phyloP scores from a whole-genome alignment of 139 green algal genomes.

The Choricystis sp. region DNA sequence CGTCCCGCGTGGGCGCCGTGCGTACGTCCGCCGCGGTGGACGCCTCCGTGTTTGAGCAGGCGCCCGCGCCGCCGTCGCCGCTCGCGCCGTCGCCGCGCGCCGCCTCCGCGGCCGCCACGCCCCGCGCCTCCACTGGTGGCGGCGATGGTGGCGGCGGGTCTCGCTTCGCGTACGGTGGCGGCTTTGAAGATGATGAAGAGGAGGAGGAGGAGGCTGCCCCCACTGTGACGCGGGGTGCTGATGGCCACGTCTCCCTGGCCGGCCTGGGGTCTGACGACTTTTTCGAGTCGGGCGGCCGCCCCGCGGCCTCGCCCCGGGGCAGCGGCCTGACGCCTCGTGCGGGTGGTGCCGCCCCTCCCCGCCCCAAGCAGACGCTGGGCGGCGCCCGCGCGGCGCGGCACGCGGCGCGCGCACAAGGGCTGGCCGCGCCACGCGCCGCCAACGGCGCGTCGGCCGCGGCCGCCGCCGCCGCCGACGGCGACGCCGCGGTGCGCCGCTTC shows the following conservation, averaged over 20 bases:
- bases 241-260: constrained; percentile 59
- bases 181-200: not conserved
- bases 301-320: not conserved
- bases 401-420: too few relatives aligned
- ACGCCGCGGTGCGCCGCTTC: constrained; percentile 52
- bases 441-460: constrained; percentile 9
- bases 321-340: not conserved
- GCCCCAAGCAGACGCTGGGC: not conserved
- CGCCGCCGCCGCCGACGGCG: not conserved
- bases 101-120: not conserved
- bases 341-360: not conserved
- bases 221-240: constrained; percentile 46
- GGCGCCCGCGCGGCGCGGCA: not conserved
- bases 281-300: constrained; percentile 30
- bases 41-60: constrained; percentile 63
- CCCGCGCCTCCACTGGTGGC: not conserved
- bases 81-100: not conserved
- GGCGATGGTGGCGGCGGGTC: not conserved
- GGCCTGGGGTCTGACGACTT: constrained; percentile 26
- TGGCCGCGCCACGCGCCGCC: not conserved
- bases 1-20: constrained; percentile 36
- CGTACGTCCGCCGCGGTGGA: constrained; percentile 44
- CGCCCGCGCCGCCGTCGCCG: constrained; percentile 13
- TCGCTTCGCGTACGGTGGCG: constrained; percentile 1
- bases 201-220: constrained; percentile 4